Evolutionary conservation across 2,329 filamentous ascomycete genomes (phyloP), one percentile per base, ranked within the genome.

Genomic region (Macroventuria anomochaeta): DNA sequence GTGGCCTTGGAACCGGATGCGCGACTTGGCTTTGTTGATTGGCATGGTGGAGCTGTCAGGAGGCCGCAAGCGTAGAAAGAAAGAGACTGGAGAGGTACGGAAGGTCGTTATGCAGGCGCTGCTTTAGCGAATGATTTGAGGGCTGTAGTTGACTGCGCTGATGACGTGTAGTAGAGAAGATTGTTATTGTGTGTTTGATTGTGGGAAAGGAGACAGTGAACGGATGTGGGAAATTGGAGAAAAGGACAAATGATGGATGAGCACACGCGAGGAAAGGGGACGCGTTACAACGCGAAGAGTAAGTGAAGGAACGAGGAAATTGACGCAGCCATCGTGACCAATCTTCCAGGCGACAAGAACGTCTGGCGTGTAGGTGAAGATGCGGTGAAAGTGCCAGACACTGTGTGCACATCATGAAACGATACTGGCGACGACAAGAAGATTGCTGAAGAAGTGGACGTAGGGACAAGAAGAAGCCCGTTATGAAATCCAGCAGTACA

Each of bases 241-340:
- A 18, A 29, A 8, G 12, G 11, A 5, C 2, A 26, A 25, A 4
- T 7, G 20, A 8, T n/a, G 2, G 39, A 8, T 29, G 20, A 13
- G 25, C 26, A 15, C 26, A 36, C 3, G 18, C 17, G 31, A 36
- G 25, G 38, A 41, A 43, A 47, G 18, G 20, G 12, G 7, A 12
- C 7, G 32, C 21, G n/a, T 20, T 47, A 26, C 25, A 36, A 15
- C 15, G 17, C 15, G 18, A 12, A 12, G 13, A 8, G 39, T 7
- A 12, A 48, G 51, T 54, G 51, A 48, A 54, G 26, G 50, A 39
- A 8, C 10, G 15, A 17, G 4, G 10, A 17, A 29, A 8, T 7
- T 8, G 5, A 17, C n/a, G n/a, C 18, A 53, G 39, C 28, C 39
- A 40, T 48, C 20, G 21, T 40, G 23, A 26, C 39, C 39, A 34